Conservation (phyloP, 2,329 filamentous ascomycete species). For the Emericellopsis atlantica region DNA sequence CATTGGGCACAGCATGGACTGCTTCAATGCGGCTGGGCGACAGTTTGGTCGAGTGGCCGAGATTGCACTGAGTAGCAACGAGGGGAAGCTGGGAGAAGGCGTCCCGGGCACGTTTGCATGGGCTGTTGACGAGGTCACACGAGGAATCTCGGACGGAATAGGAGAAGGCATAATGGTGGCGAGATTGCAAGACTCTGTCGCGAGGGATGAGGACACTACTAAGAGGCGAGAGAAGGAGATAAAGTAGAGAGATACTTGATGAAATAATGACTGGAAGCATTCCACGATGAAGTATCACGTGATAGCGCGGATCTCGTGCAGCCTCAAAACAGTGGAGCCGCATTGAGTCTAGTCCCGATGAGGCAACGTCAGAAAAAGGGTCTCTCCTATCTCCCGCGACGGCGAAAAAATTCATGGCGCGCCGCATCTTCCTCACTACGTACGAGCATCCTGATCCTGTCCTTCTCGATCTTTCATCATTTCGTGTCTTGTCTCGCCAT, state of each 20-base stretch:
- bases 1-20: constrained; percentile 52
- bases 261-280: not conserved
- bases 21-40: constrained; percentile 40
- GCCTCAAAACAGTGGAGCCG: not conserved
- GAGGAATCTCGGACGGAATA: constrained; percentile 55
- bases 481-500: not conserved
- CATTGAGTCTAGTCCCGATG: not conserved
- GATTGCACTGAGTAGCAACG: constrained; percentile 45
- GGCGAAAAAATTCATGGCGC: constrained; percentile 1
- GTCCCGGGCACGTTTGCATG: constrained; percentile 44
- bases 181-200: not conserved
- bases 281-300: not conserved
- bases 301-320: not conserved
- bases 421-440: not conserved
- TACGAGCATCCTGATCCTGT: not conserved
- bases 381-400: constrained; percentile 1
- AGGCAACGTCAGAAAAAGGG: not conserved
- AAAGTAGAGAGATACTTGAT: not conserved
- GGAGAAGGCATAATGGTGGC: constrained; percentile 15
- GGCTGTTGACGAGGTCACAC: constrained; percentile 50
- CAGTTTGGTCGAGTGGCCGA: constrained; percentile 44
- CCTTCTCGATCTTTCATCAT: not conserved
- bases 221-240: not conserved
- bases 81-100: constrained; percentile 49
- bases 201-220: not conserved